Evolutionary conservation across 805 yeast species (phyloP), one percentile per base, ranked within the genome.

Genomic region (Yarrowia deformans): DNA sequence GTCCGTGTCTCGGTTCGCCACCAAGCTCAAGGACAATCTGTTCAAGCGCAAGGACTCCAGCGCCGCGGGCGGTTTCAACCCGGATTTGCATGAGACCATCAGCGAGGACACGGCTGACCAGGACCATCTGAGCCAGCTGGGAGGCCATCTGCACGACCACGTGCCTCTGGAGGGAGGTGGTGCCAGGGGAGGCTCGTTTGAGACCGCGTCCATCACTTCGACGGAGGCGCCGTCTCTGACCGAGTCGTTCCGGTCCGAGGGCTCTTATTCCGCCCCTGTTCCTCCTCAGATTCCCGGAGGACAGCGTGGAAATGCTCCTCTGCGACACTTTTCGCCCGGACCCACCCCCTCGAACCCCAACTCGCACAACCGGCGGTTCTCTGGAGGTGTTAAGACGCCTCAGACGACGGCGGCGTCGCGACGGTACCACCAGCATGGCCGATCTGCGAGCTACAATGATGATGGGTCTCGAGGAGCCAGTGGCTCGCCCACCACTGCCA

Each of bases 251-350:
- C 43, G 56, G 5, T 60, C 66, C 23, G 66, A 60, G 18, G 68
- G 68, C 32, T 63, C 68, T 8, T 63, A 63, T 14, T 48, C 68
- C 9, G 45, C 68, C 6, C 68, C 68, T 1, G 48, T 63, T 14
- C 56, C 68, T n/a, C 68, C 68, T 14, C 68, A 63, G 56, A 63
- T 63, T 18, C 68, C 68, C 8, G 52, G 52, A 1, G 46, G 40
- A 29, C 56, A 48, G 48, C 55, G 68, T 19, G 55, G 46, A 2
- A 63, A 35, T 14, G 45, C 68, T 1, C 68, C 68, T 10, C 56
- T 63, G n/a, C 45, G 68, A 13, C 68, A 63, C 46, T 63, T 63
- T 29, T 63, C 68, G 14, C 68, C 68, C 8, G 68, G 68, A n/a
- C 68, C 68, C 29, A 63, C 68, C 12, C 68, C 68, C n/a, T 63